Conservation (phyloP, 768 basidiomycete genomes). For the Fomitopsis serialis region DNA sequence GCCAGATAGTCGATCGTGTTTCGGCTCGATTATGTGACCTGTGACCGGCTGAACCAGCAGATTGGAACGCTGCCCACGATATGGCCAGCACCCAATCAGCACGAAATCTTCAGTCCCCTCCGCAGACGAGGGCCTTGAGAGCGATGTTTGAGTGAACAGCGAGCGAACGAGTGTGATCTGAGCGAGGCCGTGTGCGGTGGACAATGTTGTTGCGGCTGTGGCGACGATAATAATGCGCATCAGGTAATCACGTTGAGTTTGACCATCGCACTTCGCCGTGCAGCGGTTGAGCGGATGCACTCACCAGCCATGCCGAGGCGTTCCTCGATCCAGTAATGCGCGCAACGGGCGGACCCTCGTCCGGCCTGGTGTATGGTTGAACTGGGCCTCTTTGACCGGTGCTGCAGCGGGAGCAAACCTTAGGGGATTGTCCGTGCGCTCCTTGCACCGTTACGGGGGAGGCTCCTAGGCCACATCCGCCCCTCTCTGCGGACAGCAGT, state of each 20-base stretch:
- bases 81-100: not conserved
- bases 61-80: not conserved
- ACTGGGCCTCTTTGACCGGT: constrained; percentile 17
- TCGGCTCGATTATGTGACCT: constrained; percentile 14
- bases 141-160: not conserved
- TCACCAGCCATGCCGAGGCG: not conserved
- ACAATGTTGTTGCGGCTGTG: not conserved
- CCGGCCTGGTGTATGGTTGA: constrained; percentile 9
- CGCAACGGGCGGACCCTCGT: not conserved
- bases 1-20: constrained; percentile 12
- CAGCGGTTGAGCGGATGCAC: not conserved
- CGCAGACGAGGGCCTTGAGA: not conserved
- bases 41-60: not conserved
- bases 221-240: not conserved
- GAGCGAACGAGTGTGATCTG: not conserved
- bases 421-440: constrained; percentile 21
- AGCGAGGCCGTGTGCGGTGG: not conserved
- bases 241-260: not conserved
- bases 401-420: constrained; percentile 31
- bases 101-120: constrained; percentile 1
- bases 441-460: constrained; percentile 5
- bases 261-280: not conserved
- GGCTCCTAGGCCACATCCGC: constrained; percentile 11
- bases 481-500: constrained; percentile 12
- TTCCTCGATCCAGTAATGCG: constrained; percentile 1